Percentiles rank a stretch among this genome's conserved stretches.
phyloP scores from a whole-genome alignment of 1,284 basidiomycete genomes.

The Vanrija sp. region DNA sequence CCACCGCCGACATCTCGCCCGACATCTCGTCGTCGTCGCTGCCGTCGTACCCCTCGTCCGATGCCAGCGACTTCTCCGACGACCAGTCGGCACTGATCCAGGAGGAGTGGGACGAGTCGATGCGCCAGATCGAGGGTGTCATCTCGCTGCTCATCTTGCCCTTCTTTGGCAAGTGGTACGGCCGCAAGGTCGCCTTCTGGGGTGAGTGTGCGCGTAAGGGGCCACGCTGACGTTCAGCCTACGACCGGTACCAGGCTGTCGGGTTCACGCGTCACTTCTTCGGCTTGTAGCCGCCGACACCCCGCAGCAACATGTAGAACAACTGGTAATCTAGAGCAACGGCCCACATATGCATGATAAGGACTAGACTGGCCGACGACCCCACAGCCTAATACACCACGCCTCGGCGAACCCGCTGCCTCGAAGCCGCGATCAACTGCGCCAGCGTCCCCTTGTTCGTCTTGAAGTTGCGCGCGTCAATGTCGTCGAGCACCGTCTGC shows the following conservation, averaged over 20 bases:
- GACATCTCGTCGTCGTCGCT: constrained; percentile 21
- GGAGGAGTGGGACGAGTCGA: constrained; percentile 86
- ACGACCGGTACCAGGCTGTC: constrained; percentile 63
- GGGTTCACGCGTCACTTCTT: constrained; percentile 68
- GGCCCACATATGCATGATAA: neutral
- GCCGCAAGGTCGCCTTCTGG: constrained; percentile 78
- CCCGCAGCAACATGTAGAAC: neutral
- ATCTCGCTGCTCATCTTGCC: constrained; percentile 75
- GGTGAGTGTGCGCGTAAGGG: constrained; percentile 53
- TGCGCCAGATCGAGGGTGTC: constrained; percentile 76
- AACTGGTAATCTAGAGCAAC: neutral
- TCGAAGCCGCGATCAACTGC: constrained; percentile 37
- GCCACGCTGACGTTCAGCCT: constrained; percentile 53
- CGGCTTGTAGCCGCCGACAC: constrained; percentile 12
- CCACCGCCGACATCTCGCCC: constrained; percentile 13
- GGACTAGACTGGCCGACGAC: neutral
- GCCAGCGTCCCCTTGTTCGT: constrained; percentile 48
- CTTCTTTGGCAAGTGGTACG: constrained; percentile 81
- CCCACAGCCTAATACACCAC: neutral
- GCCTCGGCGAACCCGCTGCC: neutral
- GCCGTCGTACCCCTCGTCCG: constrained; percentile 51
- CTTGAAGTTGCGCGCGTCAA: constrained; percentile 52
- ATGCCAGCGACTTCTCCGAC: constrained; percentile 55
- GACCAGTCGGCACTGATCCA: constrained; percentile 66
- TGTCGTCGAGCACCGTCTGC: constrained; percentile 59